A percentile compares a stretch with the other conserved stretches of the same genome.
Evolutionary conservation across 768 basidiomycete species (phyloP).

Genomic region (Russula foetens): DNA sequence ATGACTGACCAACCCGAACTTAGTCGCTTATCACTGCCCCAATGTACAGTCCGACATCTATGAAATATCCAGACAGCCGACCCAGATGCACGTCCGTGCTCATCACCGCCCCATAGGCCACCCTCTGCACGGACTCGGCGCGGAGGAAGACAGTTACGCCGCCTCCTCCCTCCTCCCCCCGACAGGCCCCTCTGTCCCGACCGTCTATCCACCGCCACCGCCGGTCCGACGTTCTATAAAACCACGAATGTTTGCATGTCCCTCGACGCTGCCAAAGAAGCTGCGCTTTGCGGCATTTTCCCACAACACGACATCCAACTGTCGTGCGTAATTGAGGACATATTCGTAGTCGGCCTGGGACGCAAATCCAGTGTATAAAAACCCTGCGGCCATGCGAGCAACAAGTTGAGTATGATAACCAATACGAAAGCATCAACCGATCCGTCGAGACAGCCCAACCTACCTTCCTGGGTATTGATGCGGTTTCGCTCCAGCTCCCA

Average conservation of each 20-base stretch:
- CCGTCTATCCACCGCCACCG: slow-evolving; percentile 18
- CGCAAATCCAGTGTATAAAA: slow-evolving; percentile 81
- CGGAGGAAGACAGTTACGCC: background rate
- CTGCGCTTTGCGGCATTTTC: slow-evolving; percentile 64
- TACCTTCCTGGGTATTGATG: slow-evolving; percentile 82
- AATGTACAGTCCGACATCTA: background rate
- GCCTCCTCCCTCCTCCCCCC: background rate
- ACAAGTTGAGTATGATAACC: background rate
- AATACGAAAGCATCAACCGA: background rate
- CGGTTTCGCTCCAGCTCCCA: slow-evolving; percentile 97
- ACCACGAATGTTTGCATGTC: slow-evolving; percentile 67
- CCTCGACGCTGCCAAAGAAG: slow-evolving; percentile 77
- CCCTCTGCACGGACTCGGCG: background rate
- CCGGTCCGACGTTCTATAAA: slow-evolving; percentile 69
- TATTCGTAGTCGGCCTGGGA: slow-evolving; percentile 84
- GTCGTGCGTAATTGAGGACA: slow-evolving; percentile 76
- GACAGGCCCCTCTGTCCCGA: background rate
- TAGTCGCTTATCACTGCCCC: background rate
- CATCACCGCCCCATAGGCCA: too few species aligned
- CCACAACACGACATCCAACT: slow-evolving; percentile 78
- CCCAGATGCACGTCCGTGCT: background rate
- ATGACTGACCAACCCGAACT: background rate
- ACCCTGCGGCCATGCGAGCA: slow-evolving; percentile 40
- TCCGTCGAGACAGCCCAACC: slow-evolving; percentile 15
- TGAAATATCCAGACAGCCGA: background rate